phyloP scores from a whole-genome alignment of 2,329 filamentous ascomycete species.

The Juglanconis juglandina region DNA sequence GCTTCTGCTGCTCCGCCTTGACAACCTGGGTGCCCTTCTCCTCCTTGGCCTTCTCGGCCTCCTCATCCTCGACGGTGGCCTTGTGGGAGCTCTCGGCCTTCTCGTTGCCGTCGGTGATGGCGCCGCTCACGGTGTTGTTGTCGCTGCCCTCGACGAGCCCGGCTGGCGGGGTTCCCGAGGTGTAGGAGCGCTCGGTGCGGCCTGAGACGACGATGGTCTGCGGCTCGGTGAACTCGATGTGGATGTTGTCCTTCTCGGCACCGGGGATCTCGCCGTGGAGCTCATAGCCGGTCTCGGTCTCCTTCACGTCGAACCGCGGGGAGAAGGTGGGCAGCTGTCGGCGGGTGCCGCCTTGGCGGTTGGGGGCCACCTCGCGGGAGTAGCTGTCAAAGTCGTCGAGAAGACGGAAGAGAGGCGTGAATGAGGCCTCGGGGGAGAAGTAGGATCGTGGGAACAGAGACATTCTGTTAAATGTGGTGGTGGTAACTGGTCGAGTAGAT shows the following conservation, averaged over 20 bases:
- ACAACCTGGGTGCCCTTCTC: constrained; percentile 29
- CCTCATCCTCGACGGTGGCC: constrained; percentile 65
- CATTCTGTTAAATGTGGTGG: constrained; percentile 43
- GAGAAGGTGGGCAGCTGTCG: constrained; percentile 55
- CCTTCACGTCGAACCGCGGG: constrained; percentile 75
- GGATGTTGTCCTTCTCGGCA: constrained; percentile 68
- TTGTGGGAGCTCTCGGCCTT: constrained; percentile 42
- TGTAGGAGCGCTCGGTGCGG: constrained; percentile 61
- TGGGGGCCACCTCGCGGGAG: constrained; percentile 34
- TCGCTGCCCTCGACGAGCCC: constrained; percentile 43
- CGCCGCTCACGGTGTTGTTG: constrained; percentile 27
- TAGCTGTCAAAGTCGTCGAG: constrained; percentile 63
- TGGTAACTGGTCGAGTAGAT: constrained; percentile 27
- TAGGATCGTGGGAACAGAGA: constrained; percentile 57
- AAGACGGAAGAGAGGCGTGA: constrained; percentile 61
- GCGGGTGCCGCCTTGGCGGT: constrained; percentile 23
- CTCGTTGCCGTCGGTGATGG: constrained; percentile 39
- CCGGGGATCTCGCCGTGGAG: constrained; percentile 79
- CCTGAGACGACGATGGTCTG: constrained; percentile 71
- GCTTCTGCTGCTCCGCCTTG: constrained; percentile 20
- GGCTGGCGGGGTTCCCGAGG: constrained; percentile 50
- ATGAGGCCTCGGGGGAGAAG: constrained; percentile 44
- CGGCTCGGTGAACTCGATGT: constrained; percentile 74
- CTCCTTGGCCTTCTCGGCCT: constrained; percentile 31
- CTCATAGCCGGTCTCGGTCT: constrained; percentile 66